Evolutionary conservation across 805 yeast genomes (phyloP), one percentile per base, ranked within the genome.

Genomic region (Wickerhamiella qilinensis): DNA sequence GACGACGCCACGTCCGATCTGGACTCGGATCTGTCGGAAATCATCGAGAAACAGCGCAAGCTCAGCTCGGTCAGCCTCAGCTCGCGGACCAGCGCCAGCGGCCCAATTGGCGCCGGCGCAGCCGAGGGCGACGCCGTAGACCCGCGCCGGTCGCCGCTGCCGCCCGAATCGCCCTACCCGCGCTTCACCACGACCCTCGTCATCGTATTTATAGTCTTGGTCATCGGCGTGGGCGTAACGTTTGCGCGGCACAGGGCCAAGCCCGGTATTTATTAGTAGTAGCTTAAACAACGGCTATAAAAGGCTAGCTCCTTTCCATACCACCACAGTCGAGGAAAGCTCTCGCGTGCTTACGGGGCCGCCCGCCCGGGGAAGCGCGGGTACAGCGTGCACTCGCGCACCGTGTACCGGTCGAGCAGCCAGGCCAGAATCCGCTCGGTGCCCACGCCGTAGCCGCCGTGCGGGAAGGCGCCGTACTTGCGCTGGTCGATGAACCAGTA

Each of bases 391-490:
- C 98, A 91, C 62, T 91, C 98, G 67, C 98, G 81, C 45, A 91
- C 99, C 25, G 99, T 93, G 69, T 75, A 91, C 63, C 98, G 73
- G 73, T 86, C 78, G 67, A 95, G 85, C 57, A 91, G 71, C 98
- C 98, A 91, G 30, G 98, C 98, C 51, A 91, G 70, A 55, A 91
- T 83, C 65, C 99, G 80, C 67, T 91, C 99, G 27, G 95, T 84
- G 49, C 99, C 99, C 48, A 91, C 64, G 55, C 99, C 99, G 65
- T 91, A 91, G 50, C 99, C 99, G 61, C 99, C 99, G 58, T 91
- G 98, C 30, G 96, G 96, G 64, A 83, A 81, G 11, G 96, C 79
- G 60, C 99, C 99, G 64, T 91, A 91, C 64, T 80, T 78, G 64
- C 98, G 77, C 65, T 80, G 88, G 58, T 91, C 98, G 42, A 74